phyloP scores from a whole-genome alignment of 305 asterid genomes.

The Solanum hybrid region DNA sequence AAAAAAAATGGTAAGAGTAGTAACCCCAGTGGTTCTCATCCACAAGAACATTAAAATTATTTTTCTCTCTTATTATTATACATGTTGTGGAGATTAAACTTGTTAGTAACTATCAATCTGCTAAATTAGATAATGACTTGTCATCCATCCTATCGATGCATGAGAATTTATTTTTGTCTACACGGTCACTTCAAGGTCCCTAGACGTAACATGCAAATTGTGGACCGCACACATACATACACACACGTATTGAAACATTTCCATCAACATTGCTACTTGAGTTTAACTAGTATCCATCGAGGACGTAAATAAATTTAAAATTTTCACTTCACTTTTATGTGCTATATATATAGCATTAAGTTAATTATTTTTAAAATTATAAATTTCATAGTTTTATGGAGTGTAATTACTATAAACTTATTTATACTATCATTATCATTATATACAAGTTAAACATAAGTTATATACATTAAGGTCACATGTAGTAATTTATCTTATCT shows the following conservation, averaged over 20 bases:
- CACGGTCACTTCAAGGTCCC: not conserved
- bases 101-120: not conserved
- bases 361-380: not conserved
- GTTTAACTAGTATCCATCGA: not conserved
- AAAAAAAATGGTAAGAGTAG: not conserved
- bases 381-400: not conserved
- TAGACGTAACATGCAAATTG: not conserved
- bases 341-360: not conserved
- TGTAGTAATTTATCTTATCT: not conserved
- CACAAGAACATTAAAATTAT: not conserved
- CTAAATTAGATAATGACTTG: not conserved
- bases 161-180: not conserved
- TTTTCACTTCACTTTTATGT: not conserved
- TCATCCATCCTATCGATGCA: conserved; percentile 1
- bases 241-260: not conserved
- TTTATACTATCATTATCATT: not conserved
- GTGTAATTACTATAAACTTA: not conserved
- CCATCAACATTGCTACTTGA: not conserved
- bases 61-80: not conserved
- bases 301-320: not conserved
- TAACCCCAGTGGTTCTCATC: not conserved
- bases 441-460: not conserved
- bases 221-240: not conserved
- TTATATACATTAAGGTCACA: not conserved
- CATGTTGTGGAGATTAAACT: not conserved